phyloP scores from a whole-genome alignment of 768 basidiomycete genomes.

The Boletus pseudo-olivaceus region DNA sequence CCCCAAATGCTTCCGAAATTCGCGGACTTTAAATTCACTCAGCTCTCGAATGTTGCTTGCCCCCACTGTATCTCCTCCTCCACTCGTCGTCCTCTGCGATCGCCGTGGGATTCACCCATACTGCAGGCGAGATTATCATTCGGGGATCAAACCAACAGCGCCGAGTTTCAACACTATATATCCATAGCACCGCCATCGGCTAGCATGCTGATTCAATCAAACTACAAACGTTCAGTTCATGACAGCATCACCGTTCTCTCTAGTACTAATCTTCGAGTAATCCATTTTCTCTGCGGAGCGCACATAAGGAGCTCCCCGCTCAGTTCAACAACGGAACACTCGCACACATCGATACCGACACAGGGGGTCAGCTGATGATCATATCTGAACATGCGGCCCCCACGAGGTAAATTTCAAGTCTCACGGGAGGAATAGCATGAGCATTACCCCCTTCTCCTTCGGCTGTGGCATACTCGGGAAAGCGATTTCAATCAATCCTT shows the following conservation, averaged over 20 bases:
- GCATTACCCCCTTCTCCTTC: constrained; percentile 1
- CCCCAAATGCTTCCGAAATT: constrained; percentile 23
- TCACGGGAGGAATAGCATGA: constrained; percentile 11
- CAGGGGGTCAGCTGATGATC: constrained; percentile 17
- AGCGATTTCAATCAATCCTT: constrained; percentile 14
- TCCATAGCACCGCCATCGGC: constrained; percentile 16
- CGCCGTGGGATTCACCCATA: constrained; percentile 7
- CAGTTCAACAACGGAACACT: neutral
- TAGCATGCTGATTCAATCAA: constrained; percentile 4
- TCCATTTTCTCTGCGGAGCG: neutral
- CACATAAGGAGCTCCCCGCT: constrained; percentile 5
- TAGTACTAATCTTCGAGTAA: neutral
- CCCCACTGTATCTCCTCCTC: neutral
- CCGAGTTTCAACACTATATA: neutral
- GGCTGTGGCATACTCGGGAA: constrained; percentile 1
- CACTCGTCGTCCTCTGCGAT: constrained; percentile 6
- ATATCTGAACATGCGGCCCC: constrained; percentile 20
- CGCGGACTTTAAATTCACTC: constrained; percentile 25
- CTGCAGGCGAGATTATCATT: constrained; percentile 13
- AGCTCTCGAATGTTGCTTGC: neutral
- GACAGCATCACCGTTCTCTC: neutral
- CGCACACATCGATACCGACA: constrained; percentile 5
- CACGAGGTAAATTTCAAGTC: constrained; percentile 24
- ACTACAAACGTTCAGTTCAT: neutral
- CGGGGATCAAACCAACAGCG: constrained; percentile 6